phyloP scores from a whole-genome alignment of 2,329 filamentous ascomycete species.

The Ceratocystis cacaofunesta region DNA sequence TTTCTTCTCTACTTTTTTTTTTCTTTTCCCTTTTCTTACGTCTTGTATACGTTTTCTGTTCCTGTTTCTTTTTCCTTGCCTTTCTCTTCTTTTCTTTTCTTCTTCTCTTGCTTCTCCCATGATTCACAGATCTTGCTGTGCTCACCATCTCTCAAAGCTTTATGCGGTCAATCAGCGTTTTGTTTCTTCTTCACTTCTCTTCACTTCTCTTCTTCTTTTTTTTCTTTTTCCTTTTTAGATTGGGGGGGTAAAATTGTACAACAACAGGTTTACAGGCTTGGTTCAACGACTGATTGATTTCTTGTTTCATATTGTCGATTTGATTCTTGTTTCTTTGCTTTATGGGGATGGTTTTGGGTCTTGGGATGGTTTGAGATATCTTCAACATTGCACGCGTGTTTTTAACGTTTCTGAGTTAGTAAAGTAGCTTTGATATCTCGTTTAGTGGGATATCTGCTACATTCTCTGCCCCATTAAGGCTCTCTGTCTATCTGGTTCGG shows the following conservation, averaged over 20 bases:
- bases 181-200: neutral
- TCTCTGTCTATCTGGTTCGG: too few species aligned
- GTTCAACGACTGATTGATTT: constrained; percentile 1
- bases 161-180: neutral
- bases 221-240: neutral
- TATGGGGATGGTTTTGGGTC: neutral
- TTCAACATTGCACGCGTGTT: neutral
- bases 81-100: neutral
- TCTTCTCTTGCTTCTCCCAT: neutral
- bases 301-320: constrained; percentile 2
- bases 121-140: neutral
- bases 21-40: neutral
- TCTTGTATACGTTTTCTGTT: neutral
- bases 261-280: neutral
- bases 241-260: neutral
- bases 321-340: neutral
- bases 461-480: too few species aligned
- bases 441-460: too few species aligned
- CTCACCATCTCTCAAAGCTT: neutral
- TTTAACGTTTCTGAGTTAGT: neutral
- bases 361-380: neutral
- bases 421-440: too few species aligned
- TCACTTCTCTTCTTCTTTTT: neutral
- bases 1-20: neutral
- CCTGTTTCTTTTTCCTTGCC: neutral